A percentile compares a stretch with the other conserved stretches of the same genome.
Conservation (phyloP, 2,329 filamentous ascomycete species). For the Ploettnerulaceae sp. region DNA sequence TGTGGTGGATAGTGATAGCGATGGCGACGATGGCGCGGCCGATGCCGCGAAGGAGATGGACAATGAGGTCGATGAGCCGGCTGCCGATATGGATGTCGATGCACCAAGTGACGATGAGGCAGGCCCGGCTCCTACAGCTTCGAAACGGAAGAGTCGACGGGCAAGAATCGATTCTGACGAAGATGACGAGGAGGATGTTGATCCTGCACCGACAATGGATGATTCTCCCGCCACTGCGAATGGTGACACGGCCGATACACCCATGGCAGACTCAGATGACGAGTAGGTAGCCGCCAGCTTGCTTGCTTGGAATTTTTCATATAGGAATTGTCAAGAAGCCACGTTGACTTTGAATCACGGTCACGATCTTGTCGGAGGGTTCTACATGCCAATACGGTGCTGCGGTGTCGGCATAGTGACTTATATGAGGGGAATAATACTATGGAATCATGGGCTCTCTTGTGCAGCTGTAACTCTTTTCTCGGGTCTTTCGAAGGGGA, state of each 20-base stretch:
- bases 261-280: constrained; percentile 29
- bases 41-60: constrained; percentile 30
- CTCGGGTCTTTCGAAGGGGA: too few relatives aligned
- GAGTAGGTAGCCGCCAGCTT: constrained; percentile 21
- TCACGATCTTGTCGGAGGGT: too few relatives aligned
- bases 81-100: constrained; percentile 22
- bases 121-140: constrained; percentile 16
- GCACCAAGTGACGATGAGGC: constrained; percentile 27
- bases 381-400: too few relatives aligned
- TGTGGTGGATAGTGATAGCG: constrained; percentile 34
- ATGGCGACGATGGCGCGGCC: constrained; percentile 31
- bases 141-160: constrained; percentile 26
- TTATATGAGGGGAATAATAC: too few relatives aligned
- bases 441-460: too few relatives aligned
- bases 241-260: constrained; percentile 27
- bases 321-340: too few relatives aligned
- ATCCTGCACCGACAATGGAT: constrained; percentile 15
- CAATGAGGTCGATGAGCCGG: constrained; percentile 22
- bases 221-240: constrained; percentile 29
- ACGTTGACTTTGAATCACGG: too few relatives aligned
- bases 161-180: constrained; percentile 31
- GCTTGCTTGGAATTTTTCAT: too few relatives aligned
- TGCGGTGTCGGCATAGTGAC: too few relatives aligned
- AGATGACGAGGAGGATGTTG: constrained; percentile 28
- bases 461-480: too few relatives aligned